A percentile compares a stretch with the other conserved stretches of the same genome.
Evolutionary conservation across 352 stramenopile genomes (phyloP).

Genomic region (Stramenopiles sp.): DNA sequence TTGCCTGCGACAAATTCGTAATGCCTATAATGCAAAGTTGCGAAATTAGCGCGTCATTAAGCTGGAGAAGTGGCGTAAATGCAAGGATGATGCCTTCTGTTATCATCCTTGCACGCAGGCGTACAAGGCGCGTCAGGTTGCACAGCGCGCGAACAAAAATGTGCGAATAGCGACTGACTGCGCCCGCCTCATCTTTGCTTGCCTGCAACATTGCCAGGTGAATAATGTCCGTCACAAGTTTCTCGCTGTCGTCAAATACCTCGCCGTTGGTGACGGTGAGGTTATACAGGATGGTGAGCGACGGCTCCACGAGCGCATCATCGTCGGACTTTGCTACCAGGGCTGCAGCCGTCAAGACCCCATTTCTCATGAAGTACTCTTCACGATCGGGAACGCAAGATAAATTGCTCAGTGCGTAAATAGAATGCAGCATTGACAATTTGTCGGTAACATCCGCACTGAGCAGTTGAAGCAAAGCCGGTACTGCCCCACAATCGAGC

Average conservation of each 20-base stretch:
- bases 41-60: constrained; percentile 26
- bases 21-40: constrained; percentile 14
- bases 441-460: neutral
- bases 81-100: constrained; percentile 60
- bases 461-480: neutral
- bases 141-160: constrained; percentile 46
- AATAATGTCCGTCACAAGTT: neutral
- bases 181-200: neutral
- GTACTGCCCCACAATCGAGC: neutral
- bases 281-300: neutral
- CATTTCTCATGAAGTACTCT: constrained; percentile 1
- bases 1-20: neutral
- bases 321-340: neutral
- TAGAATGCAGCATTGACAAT: neutral
- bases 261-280: neutral
- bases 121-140: constrained; percentile 62
- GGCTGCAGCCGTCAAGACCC: neutral
- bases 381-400: neutral
- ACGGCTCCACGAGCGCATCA: neutral
- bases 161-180: constrained; percentile 12
- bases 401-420: neutral
- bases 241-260: neutral
- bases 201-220: neutral
- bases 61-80: constrained; percentile 30
- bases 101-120: constrained; percentile 47